These are phyloP conservation scores for Lactifluus echinatus DNA, from an alignment of 768 basidiomycete genomes.

Conservation along the genomic window DNA sequence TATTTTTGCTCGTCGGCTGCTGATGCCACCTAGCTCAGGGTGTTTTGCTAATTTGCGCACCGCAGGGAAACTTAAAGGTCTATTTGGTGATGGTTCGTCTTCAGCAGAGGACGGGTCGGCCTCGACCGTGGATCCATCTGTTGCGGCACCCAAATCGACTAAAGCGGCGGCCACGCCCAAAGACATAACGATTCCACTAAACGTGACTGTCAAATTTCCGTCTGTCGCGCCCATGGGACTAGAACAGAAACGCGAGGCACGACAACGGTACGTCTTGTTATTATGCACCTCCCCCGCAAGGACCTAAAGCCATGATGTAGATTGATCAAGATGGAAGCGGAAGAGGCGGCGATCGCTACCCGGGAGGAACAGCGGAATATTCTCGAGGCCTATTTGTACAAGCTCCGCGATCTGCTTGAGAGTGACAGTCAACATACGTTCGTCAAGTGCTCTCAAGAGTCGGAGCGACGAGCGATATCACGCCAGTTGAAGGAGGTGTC, in stretches of 20 bases:
- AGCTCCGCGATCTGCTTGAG: slow-evolving; percentile 71
- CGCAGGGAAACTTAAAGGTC: slow-evolving; percentile 77
- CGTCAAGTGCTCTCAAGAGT: slow-evolving; percentile 69
- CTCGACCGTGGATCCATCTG: slow-evolving; percentile 33
- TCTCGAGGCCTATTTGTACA: slow-evolving; percentile 91
- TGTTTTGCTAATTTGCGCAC: slow-evolving; percentile 8
- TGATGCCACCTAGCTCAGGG: not conserved
- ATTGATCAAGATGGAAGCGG: slow-evolving; percentile 66
- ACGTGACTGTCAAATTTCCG: slow-evolving; percentile 52
- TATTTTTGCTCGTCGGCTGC: not conserved
- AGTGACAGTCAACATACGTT: slow-evolving; percentile 66
- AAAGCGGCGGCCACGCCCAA: slow-evolving; percentile 26
- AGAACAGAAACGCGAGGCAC: slow-evolving; percentile 64
- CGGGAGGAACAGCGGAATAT: slow-evolving; percentile 87
- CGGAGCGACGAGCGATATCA: slow-evolving; percentile 60
- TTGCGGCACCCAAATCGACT: slow-evolving; percentile 25
- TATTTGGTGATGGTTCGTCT: slow-evolving; percentile 60
- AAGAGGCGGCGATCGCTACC: slow-evolving; percentile 66
- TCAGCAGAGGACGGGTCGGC: slow-evolving; percentile 26
- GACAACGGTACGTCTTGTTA: slow-evolving; percentile 50
- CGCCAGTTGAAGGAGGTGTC: slow-evolving; percentile 66
- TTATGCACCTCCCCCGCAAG: too few relatives aligned
- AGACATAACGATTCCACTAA: slow-evolving; percentile 60
- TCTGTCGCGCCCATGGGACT: slow-evolving; percentile 69
- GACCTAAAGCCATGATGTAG: slow-evolving; percentile 31